phyloP scores from a whole-genome alignment of 768 basidiomycete genomes.

The Lactarius quietus region DNA sequence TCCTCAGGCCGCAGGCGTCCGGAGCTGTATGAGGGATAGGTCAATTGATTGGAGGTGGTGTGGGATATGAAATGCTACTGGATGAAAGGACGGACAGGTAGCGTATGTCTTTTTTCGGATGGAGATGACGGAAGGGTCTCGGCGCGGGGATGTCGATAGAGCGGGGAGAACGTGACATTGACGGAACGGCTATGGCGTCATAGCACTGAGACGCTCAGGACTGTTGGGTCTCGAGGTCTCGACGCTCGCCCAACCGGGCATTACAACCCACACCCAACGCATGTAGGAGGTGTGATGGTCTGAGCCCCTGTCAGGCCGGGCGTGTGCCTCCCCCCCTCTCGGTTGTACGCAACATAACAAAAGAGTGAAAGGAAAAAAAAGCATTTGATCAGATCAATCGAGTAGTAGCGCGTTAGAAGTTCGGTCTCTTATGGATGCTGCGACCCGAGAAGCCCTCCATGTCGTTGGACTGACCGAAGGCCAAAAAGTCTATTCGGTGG shows the following conservation, averaged over 20 bases:
- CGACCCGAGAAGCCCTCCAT: background rate
- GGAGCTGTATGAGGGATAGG: background rate
- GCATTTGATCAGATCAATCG: conserved; percentile 13
- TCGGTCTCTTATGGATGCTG: conserved; percentile 6
- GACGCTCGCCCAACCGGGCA: background rate
- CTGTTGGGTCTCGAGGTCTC: background rate
- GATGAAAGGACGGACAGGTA: background rate
- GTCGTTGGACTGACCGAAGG: background rate
- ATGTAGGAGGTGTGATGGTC: background rate
- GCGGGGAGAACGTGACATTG: conserved; percentile 15
- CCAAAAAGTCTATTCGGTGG: conserved; percentile 26
- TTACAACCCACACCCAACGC: background rate
- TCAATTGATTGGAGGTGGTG: background rate
- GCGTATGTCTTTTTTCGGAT: conserved; percentile 5
- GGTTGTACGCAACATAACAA: background rate
- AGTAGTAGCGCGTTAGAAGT: conserved; percentile 16
- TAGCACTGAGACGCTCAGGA: background rate
- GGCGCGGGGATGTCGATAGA: conserved; percentile 25
- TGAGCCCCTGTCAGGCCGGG: conserved; percentile 8
- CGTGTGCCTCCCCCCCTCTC: background rate
- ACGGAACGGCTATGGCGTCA: conserved; percentile 13
- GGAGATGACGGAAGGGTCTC: conserved; percentile 7
- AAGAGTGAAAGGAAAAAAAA: background rate
- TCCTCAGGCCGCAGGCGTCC: background rate
- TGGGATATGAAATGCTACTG: background rate